Base-by-base conservation (phyloP, 2,329 filamentous ascomycete genomes). In the Fusarium brachygibbosum region DNA sequence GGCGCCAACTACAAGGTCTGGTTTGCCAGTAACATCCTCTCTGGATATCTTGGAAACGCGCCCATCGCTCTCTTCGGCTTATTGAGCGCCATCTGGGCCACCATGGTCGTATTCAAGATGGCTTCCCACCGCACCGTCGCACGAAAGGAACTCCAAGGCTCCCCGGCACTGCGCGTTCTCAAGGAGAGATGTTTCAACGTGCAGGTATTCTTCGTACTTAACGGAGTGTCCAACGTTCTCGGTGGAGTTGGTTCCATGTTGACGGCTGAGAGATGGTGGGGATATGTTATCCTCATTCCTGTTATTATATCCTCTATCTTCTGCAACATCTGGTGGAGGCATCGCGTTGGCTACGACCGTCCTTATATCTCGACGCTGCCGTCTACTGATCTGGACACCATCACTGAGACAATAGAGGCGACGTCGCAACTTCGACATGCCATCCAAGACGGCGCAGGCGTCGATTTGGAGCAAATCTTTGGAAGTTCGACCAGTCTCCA, bases 21-120 rank as follows among this genome's bases (percentile, higher is more conserved):
- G 57, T 6, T 75, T 0, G 81, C 82, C 1, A 86, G 83, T 69
- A 88, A 88, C 56, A 73, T 87, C 3, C 73, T 88, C 0, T 87
- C 86, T 0, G 86, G 86, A 2, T 87, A 87, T 61, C 77, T 88
- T 19, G 86, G 86, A 4, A 88, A 88, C 59, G 77, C 80, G 0
- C 80, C 84, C 2, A 81, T 84, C 3, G 84, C 84, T 0, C 25
- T 83, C 0, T 88, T 83, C 46, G 86, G 84, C 3, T 52, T 87
- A 1, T 55, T 82, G 41, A 88, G 86, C 69, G 79, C 80, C 0
- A 51, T 75, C 7, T 88, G 85, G 86, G 84, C 83, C 0, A 68
- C 66, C 0, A 82, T 80, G 61, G 74, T 87, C 2, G 80, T 80
- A 31, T 48, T 53, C 2, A 80, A 82, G 16, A 83, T 83, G 32